phyloP scores from a whole-genome alignment of 2,329 filamentous ascomycete species.

The Elsinoe batatas region DNA sequence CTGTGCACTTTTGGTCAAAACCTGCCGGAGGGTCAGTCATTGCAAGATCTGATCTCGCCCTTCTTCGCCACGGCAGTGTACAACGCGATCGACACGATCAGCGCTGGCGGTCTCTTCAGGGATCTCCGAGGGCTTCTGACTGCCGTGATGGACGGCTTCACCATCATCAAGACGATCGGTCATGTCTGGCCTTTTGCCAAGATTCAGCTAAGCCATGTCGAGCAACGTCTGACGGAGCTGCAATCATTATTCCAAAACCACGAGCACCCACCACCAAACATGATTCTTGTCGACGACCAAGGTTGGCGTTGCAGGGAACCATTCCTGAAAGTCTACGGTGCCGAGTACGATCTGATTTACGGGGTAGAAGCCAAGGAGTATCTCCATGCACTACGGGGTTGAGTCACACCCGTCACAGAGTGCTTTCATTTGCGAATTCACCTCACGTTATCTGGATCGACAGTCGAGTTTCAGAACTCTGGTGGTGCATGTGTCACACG shows the following conservation, averaged over 20 bases:
- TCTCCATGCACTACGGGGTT: conserved; percentile 19
- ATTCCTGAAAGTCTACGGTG: conserved; percentile 22
- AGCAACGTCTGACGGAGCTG: not conserved
- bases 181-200: conserved; percentile 5
- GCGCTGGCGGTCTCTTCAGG: conserved; percentile 46
- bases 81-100: conserved; percentile 57
- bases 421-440: too few relatives aligned
- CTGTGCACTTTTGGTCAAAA: conserved; percentile 25
- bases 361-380: conserved; percentile 22
- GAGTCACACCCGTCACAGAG: not conserved
- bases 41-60: conserved; percentile 28
- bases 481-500: too few relatives aligned
- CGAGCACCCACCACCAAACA: conserved; percentile 13
- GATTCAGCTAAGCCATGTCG: not conserved
- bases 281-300: conserved; percentile 22
- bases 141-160: conserved; percentile 31
- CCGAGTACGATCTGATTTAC: conserved; percentile 28
- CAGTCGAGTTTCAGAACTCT: too few relatives aligned
- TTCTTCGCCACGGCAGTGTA: conserved; percentile 54
- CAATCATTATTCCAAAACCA: not conserved
- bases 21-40: conserved; percentile 9
- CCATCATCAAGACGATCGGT: conserved; percentile 10
- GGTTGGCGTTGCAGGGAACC: conserved; percentile 21
- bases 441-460: too few relatives aligned
- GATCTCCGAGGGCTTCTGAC: conserved; percentile 45